These are phyloP conservation scores for Cymodocea nodosa DNA, from an alignment of 116 monocot species.

Conservation along the genomic window DNA sequence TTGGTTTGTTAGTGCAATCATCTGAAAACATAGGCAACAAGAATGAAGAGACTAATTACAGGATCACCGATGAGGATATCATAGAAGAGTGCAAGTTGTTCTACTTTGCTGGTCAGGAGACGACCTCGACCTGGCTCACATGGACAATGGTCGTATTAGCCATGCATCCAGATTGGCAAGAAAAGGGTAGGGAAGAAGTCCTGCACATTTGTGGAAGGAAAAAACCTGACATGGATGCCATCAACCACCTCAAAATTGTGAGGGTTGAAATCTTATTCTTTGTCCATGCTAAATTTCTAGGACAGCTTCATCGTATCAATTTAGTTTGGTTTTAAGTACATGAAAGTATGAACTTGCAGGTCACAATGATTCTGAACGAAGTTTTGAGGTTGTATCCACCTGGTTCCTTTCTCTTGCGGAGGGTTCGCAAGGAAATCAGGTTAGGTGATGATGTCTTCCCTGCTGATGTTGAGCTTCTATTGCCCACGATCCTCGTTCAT, in stretches of 20 bases:
- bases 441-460: constrained; percentile 9
- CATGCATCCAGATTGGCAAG: constrained; percentile 34
- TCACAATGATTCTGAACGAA: constrained; percentile 41
- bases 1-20: constrained; percentile 10
- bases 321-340: not conserved
- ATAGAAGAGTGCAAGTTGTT: constrained; percentile 35
- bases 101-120: constrained; percentile 15
- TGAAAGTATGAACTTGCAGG: constrained; percentile 5
- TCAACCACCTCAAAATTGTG: constrained; percentile 28
- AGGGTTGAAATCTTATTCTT: not conserved
- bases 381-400: constrained; percentile 31
- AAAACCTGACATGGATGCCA: constrained; percentile 11
- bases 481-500: constrained; percentile 23
- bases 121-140: constrained; percentile 18
- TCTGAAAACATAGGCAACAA: not conserved
- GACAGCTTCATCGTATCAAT: too few relatives aligned
- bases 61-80: constrained; percentile 16
- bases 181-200: constrained; percentile 25
- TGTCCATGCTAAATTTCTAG: not conserved
- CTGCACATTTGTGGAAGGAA: constrained; percentile 13
- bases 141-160: constrained; percentile 29
- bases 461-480: constrained; percentile 9
- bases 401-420: not conserved
- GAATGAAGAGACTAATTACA: not conserved
- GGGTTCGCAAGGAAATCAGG: constrained; percentile 2